Base-by-base conservation (phyloP, 129 eudicot species). In the Glebionis coronaria region DNA sequence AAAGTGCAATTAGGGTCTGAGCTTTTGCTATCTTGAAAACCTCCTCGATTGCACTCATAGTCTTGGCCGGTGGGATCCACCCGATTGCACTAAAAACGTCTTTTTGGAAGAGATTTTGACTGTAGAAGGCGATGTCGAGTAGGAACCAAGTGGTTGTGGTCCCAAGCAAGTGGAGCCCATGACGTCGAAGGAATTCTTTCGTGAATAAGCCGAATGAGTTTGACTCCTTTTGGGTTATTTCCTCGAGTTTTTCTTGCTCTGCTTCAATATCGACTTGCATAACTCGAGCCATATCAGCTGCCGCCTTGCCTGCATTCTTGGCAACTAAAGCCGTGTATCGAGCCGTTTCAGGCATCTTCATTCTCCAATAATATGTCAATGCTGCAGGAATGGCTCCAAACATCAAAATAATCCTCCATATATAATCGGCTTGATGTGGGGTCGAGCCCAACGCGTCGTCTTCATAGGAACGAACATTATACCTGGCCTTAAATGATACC, bases 1-100 rank as follows among this genome's bases (percentile, higher is more conserved):
- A 84, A 15, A 87, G 72, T 18, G 91, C 95, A n/a, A 88, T 88
- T 4, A 88, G 65, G 35, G 95, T 84, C 76, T 88, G 95, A 4
- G 95, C 95, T 58, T 67, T 69, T 5, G 91, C 95, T 1, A 88
- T 88, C 51, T 47, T 78, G 56, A 25, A 84, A 28, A 88, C 88
- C 50, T 88, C 95, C 8, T 80, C 73, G 21, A 84, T 72, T 3
- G 95, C 91, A 40, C 77, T 88, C 91, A 88, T 82, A 0, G 73
- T 62, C 20, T 78, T 46, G 7, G 91, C 82, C 0, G 64, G 15
- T 5, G 82, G 95, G 51, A 88, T 82, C 95, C 95, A 84, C 2
- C 76, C 76, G 28, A 87, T 74, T 5, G 95, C 82, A 21, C 68
- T 79, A 54, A 84, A 87, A 19, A 87, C 76, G 52, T 87, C 95